A percentile compares a stretch with the other conserved stretches of the same genome.
phyloP scores from a whole-genome alignment of 1,139 yeast species.

The Pichia sp. region DNA sequence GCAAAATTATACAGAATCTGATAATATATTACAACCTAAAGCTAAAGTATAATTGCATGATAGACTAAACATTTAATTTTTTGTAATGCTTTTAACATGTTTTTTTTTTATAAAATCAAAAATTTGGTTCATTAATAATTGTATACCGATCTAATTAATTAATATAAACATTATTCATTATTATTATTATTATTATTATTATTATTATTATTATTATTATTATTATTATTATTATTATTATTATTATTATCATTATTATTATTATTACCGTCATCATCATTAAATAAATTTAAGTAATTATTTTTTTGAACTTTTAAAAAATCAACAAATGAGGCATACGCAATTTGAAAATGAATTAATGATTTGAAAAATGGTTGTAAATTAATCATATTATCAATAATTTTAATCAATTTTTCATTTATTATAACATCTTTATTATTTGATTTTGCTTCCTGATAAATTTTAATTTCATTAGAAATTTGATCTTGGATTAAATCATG shows the following conservation, averaged over 20 bases:
- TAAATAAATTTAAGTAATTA: constrained; percentile 29
- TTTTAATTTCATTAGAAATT: constrained; percentile 25
- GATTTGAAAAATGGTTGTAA: constrained; percentile 48
- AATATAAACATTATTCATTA: too few species aligned
- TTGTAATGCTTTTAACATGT: too few species aligned
- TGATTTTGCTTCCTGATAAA: constrained; percentile 14
- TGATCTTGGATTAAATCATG: constrained; percentile 39
- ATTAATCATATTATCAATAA: constrained; percentile 33
- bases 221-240: too few species aligned
- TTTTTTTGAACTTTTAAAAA: constrained; percentile 33
- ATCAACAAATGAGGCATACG: constrained; percentile 41
- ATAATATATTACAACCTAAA: background rate
- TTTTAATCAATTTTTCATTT: constrained; percentile 15
- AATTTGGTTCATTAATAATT: too few species aligned
- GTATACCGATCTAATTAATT: too few species aligned
- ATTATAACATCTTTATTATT: constrained; percentile 13
- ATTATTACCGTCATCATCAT: background rate
- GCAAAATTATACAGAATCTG: constrained; percentile 1
- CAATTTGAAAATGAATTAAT: constrained; percentile 41
- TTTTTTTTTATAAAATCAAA: too few species aligned
- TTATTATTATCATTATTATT: too few species aligned
- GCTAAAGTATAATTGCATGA: background rate
- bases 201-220: too few species aligned
- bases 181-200: too few species aligned
- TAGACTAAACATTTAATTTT: too few species aligned